Conservation (phyloP, 768 basidiomycete genomes). For the Auriscalpium microsporum region DNA sequence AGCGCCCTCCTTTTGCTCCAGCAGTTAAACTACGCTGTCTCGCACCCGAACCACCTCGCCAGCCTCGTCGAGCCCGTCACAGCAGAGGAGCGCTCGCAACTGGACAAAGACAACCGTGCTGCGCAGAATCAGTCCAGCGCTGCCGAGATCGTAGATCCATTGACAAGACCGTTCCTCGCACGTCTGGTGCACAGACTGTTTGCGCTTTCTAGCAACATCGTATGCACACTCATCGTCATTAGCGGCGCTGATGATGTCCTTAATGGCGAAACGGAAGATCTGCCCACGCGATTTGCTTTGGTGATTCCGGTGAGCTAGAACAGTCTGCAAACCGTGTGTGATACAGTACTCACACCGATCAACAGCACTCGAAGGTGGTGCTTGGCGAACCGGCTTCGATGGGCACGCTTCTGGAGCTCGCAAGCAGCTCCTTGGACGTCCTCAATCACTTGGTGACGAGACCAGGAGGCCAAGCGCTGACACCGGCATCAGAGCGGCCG, state of each 20-base stretch:
- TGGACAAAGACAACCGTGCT: constrained; percentile 50
- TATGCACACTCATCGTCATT: constrained; percentile 61
- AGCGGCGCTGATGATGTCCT: constrained; percentile 65
- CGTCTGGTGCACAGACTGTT: constrained; percentile 67
- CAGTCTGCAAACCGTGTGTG: neutral
- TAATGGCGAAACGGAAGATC: constrained; percentile 56
- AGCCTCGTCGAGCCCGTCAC: constrained; percentile 76
- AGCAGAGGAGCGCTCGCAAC: constrained; percentile 56
- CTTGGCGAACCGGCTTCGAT: constrained; percentile 75
- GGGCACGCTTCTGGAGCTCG: constrained; percentile 82
- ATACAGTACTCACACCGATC: neutral
- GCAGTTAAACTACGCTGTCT: constrained; percentile 82
- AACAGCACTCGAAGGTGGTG: constrained; percentile 78
- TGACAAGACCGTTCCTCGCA: constrained; percentile 64
- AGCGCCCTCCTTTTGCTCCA: constrained; percentile 71
- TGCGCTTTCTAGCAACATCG: constrained; percentile 57
- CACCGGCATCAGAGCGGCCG: constrained; percentile 33
- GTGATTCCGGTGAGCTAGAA: constrained; percentile 59
- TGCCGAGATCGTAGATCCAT: constrained; percentile 47
- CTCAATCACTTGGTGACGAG: constrained; percentile 57
- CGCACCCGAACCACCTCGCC: constrained; percentile 84
- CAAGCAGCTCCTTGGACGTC: constrained; percentile 67
- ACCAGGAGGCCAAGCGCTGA: constrained; percentile 49
- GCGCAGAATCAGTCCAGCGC: constrained; percentile 25
- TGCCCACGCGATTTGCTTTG: constrained; percentile 60